Evolutionary conservation across 441 rosid genomes (phyloP), one percentile per base, ranked within the genome.

Genomic region (Gossypium davidsonii): DNA sequence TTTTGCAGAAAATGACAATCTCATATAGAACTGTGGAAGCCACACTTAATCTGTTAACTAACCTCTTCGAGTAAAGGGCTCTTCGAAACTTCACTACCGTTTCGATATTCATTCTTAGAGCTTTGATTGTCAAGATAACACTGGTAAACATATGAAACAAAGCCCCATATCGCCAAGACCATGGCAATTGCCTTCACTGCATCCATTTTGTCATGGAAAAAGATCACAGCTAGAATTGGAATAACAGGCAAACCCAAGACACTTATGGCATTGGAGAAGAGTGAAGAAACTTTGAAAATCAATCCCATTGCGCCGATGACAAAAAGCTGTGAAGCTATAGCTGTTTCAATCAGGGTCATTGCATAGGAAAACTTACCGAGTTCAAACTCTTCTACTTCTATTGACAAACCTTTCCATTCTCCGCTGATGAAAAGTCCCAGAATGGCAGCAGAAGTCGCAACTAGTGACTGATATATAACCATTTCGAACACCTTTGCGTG

Each of bases 151-250:
- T 73, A 86, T 1, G 88, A 86, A 61, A 79, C 14, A 42, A 88
- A 80, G 3, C 96, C 97, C 97, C 96, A 92, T 8, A 83, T 61
- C 11, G 93, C 91, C 74, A 89, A 44, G 37, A 79, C 73, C 90
- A 92, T 80, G 5, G 96, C 76, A 28, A 89, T 78, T 18, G 60
- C 87, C 82, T 90, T 92, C 12, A 85, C 10, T 12, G 88, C 91
- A 55, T 83, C 77, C 91, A 92, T 87, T 55, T 80, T 78, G 59
- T 90, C 94, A 66, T 78, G 77, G 78, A 92, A 86, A 52, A 88
- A 63, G 60, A 89, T 80, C 68, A 86, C 84, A 3, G 87, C 88
- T 5, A 82, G 8, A 46, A 86, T 67, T 4, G 88, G 87, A 68
- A 79, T 79, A 9, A 89, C 74, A 2, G 96, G 94, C 55, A 88